Evolutionary conservation across 2,329 filamentous ascomycete species (phyloP).

Genomic region (Penicillium hesseltinei): DNA sequence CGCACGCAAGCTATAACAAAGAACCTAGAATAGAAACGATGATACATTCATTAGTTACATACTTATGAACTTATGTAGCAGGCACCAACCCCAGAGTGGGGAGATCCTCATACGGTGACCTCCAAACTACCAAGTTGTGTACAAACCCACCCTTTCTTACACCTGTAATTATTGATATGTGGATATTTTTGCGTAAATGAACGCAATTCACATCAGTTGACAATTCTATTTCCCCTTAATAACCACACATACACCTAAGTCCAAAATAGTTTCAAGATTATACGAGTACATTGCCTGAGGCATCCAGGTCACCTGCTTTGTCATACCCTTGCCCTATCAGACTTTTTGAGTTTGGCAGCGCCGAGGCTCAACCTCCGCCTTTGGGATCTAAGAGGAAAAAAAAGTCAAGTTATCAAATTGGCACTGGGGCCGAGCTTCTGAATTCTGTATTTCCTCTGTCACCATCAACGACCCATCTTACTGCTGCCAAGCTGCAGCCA

Average conservation of each 20-base stretch:
- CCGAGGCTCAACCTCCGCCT: slow-evolving; percentile 23
- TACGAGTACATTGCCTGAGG: not conserved
- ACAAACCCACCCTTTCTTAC: not conserved
- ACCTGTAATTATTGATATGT: not conserved
- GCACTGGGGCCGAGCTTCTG: not conserved
- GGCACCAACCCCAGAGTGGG: slow-evolving; percentile 14
- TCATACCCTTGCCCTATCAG: slow-evolving; percentile 17
- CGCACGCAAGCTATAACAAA: not conserved
- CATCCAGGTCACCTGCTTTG: slow-evolving; percentile 6
- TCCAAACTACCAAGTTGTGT: not conserved
- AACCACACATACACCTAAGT: not conserved
- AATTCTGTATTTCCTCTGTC: not conserved
- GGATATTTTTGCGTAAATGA: not conserved
- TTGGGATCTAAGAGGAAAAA: slow-evolving; percentile 1
- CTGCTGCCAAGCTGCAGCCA: not conserved
- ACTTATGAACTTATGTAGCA: not conserved
- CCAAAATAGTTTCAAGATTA: not conserved
- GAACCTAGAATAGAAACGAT: not conserved
- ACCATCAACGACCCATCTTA: not conserved
- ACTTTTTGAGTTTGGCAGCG: slow-evolving; percentile 11
- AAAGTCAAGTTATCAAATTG: slow-evolving; percentile 7
- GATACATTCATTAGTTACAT: not conserved
- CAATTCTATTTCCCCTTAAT: not conserved
- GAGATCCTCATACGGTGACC: slow-evolving; percentile 11
- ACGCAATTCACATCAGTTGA: not conserved